Evolutionary conservation across 2,329 filamentous ascomycete species (phyloP).

Genomic region (Tricladium varicosporioides): DNA sequence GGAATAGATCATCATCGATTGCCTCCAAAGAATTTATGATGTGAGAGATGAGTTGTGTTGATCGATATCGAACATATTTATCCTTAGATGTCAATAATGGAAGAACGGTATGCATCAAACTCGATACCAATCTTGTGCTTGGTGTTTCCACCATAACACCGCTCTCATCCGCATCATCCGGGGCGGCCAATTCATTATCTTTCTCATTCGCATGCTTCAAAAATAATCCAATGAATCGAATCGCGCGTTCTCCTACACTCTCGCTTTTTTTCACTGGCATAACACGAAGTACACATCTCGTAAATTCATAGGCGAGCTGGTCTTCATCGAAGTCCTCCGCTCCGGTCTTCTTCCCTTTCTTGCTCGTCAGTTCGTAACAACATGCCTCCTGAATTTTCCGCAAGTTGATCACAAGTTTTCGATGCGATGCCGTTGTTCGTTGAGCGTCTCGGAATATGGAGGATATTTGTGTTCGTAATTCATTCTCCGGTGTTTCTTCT

Average conservation of each 20-base stretch:
- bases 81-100: constrained; percentile 84
- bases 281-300: constrained; percentile 76
- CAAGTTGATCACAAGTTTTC: constrained; percentile 83
- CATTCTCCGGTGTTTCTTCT: constrained; percentile 68
- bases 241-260: constrained; percentile 76
- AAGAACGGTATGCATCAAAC: constrained; percentile 70
- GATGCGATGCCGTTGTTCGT: constrained; percentile 82
- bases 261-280: constrained; percentile 92
- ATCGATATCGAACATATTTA: constrained; percentile 85
- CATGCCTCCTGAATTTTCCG: constrained; percentile 90
- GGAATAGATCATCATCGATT: constrained; percentile 89
- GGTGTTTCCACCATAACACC: constrained; percentile 78
- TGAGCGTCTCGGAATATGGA: constrained; percentile 79
- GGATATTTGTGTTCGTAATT: constrained; percentile 71
- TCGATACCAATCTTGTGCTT: constrained; percentile 72
- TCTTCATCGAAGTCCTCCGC: constrained; percentile 74
- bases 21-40: constrained; percentile 90
- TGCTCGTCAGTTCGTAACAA: constrained; percentile 59
- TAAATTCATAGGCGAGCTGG: constrained; percentile 84
- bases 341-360: constrained; percentile 50
- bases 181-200: constrained; percentile 65
- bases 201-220: constrained; percentile 69
- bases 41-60: constrained; percentile 86
- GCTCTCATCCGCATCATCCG: constrained; percentile 63
- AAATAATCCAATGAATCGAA: constrained; percentile 87